Conservation (phyloP, 2,329 filamentous ascomycete species). For the Periconia digitata region DNA sequence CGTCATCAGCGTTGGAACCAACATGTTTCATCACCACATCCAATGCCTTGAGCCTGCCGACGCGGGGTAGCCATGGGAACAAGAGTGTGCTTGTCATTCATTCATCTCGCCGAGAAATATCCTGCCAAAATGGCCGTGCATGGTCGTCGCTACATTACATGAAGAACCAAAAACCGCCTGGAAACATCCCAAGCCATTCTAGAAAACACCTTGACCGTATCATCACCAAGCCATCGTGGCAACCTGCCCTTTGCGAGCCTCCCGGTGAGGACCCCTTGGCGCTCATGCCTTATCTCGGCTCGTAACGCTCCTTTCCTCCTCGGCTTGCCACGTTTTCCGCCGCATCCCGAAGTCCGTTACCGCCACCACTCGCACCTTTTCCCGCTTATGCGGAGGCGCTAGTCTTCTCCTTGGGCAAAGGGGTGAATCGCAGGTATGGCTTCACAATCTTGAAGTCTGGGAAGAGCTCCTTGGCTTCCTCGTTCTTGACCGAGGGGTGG, state of each 20-base stretch:
- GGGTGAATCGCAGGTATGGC: conserved; percentile 63
- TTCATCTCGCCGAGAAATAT: too few species aligned
- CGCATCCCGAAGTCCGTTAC: conserved; percentile 4
- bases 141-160: too few species aligned
- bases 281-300: neutral
- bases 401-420: conserved; percentile 61
- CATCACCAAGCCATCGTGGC: too few species aligned
- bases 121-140: too few species aligned
- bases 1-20: too few species aligned
- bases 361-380: neutral
- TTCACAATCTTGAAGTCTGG: conserved; percentile 63
- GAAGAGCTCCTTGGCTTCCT: conserved; percentile 61
- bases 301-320: neutral
- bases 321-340: conserved; percentile 7
- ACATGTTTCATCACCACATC: too few species aligned
- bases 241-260: too few species aligned
- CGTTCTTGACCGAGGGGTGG: conserved; percentile 59
- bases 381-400: conserved; percentile 42
- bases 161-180: conserved; percentile 10
- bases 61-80: too few species aligned
- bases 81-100: too few species aligned
- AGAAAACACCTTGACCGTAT: too few species aligned
- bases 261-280: too few species aligned
- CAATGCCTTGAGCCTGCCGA: too few species aligned
- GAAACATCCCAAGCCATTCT: conserved; percentile 18